Percentiles rank a stretch among this genome's conserved stretches.
Evolutionary conservation across 202 grass and related monocot species (phyloP).

Genomic region (Bolboschoenoplectus hybrid): DNA sequence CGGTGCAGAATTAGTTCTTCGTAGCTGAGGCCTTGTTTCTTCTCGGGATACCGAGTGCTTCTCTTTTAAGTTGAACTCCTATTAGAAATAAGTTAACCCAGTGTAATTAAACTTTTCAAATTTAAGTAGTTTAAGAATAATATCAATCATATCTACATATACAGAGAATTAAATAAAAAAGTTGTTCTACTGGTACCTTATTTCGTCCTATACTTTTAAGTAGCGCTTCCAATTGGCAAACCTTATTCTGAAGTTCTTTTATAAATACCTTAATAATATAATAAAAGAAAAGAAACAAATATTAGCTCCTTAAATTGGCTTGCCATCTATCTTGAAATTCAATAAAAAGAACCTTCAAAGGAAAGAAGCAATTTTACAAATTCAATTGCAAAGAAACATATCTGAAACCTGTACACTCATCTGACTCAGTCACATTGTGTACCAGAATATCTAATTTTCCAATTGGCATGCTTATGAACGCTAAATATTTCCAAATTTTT

Average conservation of each 20-base stretch:
- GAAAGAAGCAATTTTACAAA: neutral
- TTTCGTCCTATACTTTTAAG: conserved; percentile 5
- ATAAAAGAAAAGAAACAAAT: neutral
- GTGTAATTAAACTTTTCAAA: neutral
- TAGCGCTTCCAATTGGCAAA: neutral
- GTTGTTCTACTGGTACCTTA: conserved; percentile 2
- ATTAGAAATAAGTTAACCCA: neutral
- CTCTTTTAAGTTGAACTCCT: neutral
- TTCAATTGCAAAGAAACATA: neutral
- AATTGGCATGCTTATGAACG: neutral
- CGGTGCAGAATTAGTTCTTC: conserved; percentile 22
- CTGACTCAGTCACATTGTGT: neutral
- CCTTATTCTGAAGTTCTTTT: conserved; percentile 23
- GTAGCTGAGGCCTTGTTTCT: neutral
- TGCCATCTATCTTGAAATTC: neutral
- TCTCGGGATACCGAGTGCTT: neutral
- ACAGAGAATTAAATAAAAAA: conserved; percentile 12
- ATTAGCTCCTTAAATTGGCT: neutral
- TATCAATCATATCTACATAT: neutral
- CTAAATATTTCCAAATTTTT: neutral
- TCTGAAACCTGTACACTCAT: neutral
- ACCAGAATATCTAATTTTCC: neutral
- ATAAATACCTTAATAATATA: neutral
- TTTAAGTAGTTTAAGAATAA: neutral
- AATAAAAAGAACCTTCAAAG: neutral